Base-by-base conservation (phyloP, 2,329 filamentous ascomycete species). In the Aspergillus terreus region DNA sequence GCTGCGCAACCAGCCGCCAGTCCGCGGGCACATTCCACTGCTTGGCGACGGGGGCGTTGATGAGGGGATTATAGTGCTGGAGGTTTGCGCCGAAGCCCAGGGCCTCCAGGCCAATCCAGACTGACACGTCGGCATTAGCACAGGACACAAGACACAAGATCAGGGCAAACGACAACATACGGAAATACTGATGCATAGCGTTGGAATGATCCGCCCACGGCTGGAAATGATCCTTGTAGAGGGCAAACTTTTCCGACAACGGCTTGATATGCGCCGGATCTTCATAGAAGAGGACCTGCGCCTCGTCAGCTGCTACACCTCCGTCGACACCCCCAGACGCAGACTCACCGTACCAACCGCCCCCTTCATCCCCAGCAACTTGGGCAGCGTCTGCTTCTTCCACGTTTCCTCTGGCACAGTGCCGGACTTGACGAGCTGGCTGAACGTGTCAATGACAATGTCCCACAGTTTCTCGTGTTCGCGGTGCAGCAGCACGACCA, bases 401-500 rank as follows among this genome's bases (percentile, higher is more conserved):
- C 82, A 91, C 56, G 76, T 67, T 14, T 86, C 85, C 60, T 75
- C 60, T 0, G 68, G 59, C 11, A 72, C 53, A 2, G 58, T 53
- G 25, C 69, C 78, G 3, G 72, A 78, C 27, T 87, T 83, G 21
- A 94, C 84, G 53, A 91, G 81, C 19, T 77, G 76, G 76, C 86
- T 84, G 52, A 92, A 78, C 48, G 80, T 74, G 25, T 85, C 82
- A 54, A 77, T 72, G 50, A 84, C 80, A 53, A 90, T 78, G 68
- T 90, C 85, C 92, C 92, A 96, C 62, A 95, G 83, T 76, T 88
- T 87, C 63, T 91, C 85, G 77, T 96, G 92, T 72, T 96, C 88
- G 56, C 81, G 82, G 64, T 87, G 86, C 65, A 94, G 80, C 49
- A 96, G 82, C 47, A 96, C 81, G 44, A 95, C 81, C 52, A 87